Percentiles rank a stretch among this genome's conserved stretches.
These are phyloP conservation scores for Colletotrichum scovillei DNA, from an alignment of 2,329 filamentous ascomycete species.

Conservation along the genomic window DNA sequence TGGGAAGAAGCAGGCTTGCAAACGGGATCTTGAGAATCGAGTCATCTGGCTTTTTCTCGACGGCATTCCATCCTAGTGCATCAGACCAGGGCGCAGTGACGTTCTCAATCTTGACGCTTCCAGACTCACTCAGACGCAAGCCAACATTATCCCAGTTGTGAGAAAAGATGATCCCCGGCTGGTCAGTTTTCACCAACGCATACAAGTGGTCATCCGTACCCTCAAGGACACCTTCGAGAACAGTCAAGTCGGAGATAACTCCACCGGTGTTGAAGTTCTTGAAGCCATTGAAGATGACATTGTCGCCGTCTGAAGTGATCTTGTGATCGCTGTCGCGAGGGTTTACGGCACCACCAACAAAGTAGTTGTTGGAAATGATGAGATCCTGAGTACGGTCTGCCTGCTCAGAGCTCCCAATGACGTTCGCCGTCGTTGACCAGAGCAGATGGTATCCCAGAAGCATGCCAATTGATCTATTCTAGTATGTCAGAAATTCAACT, in stretches of 20 bases:
- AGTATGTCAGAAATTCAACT: background rate
- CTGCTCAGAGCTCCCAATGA: slow-evolving; percentile 71
- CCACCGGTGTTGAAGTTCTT: slow-evolving; percentile 78
- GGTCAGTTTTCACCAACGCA: slow-evolving; percentile 67
- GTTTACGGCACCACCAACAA: slow-evolving; percentile 74
- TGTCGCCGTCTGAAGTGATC: slow-evolving; percentile 64
- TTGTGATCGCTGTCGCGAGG: slow-evolving; percentile 71
- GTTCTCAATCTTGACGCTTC: slow-evolving; percentile 69
- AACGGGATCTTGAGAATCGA: slow-evolving; percentile 64
- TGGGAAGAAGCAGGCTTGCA: slow-evolving; percentile 68
- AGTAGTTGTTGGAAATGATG: slow-evolving; percentile 73
- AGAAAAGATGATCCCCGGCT: slow-evolving; percentile 66
- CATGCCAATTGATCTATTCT: slow-evolving; percentile 68
- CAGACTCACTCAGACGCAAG: slow-evolving; percentile 72
- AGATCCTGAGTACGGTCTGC: slow-evolving; percentile 65
- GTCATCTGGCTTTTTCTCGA: slow-evolving; percentile 61
- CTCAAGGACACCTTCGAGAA: slow-evolving; percentile 71
- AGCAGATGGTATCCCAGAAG: slow-evolving; percentile 73
- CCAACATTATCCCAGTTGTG: slow-evolving; percentile 76
- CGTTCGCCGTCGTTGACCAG: slow-evolving; percentile 70
- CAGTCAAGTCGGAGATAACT: slow-evolving; percentile 73
- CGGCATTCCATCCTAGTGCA: slow-evolving; percentile 69
- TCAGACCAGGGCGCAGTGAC: slow-evolving; percentile 68
- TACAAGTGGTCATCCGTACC: slow-evolving; percentile 72
- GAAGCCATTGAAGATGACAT: slow-evolving; percentile 69